phyloP scores from a whole-genome alignment of 495 filamentous ascomycete genomes.

The Penicillium cataractarum region DNA sequence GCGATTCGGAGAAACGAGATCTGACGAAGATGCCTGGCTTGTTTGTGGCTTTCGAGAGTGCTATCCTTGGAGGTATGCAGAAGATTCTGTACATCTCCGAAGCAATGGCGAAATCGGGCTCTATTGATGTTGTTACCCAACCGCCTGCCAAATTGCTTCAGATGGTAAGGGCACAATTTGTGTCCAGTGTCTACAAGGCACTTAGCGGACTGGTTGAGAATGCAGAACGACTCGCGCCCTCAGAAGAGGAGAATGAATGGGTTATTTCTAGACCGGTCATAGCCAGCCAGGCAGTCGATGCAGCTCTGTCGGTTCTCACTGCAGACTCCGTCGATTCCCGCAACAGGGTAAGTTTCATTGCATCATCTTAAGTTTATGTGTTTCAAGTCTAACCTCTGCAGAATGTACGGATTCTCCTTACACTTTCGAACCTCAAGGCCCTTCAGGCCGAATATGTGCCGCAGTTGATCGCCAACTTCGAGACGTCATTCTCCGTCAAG shows the following conservation, averaged over 20 bases:
- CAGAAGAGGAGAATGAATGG: constrained; percentile 62
- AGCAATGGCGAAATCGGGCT: constrained; percentile 66
- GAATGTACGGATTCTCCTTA: constrained; percentile 91
- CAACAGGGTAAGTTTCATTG: constrained; percentile 63
- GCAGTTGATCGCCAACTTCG: constrained; percentile 81
- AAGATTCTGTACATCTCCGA: constrained; percentile 92
- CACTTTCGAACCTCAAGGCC: constrained; percentile 83
- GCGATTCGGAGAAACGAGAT: constrained; percentile 74
- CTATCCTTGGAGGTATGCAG: constrained; percentile 80
- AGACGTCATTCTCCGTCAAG: constrained; percentile 85
- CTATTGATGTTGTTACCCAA: constrained; percentile 75
- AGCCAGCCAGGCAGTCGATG: constrained; percentile 34
- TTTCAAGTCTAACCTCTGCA: constrained; percentile 40
- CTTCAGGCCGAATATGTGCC: constrained; percentile 79
- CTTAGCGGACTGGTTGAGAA: constrained; percentile 95
- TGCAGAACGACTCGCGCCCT: constrained; percentile 71
- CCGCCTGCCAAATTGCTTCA: constrained; percentile 83
- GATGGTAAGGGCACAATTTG: constrained; percentile 84
- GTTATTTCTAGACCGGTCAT: constrained; percentile 34
- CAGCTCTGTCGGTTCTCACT: constrained; percentile 38
- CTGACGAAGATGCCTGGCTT: constrained; percentile 86
- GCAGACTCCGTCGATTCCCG: constrained; percentile 65
- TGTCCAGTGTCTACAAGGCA: constrained; percentile 87
- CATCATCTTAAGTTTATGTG: not conserved
- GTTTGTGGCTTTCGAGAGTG: constrained; percentile 78